Percentiles rank a stretch among this genome's conserved stretches.
phyloP scores from a whole-genome alignment of 768 basidiomycete species.

The Mycena olivaceomarginata region DNA sequence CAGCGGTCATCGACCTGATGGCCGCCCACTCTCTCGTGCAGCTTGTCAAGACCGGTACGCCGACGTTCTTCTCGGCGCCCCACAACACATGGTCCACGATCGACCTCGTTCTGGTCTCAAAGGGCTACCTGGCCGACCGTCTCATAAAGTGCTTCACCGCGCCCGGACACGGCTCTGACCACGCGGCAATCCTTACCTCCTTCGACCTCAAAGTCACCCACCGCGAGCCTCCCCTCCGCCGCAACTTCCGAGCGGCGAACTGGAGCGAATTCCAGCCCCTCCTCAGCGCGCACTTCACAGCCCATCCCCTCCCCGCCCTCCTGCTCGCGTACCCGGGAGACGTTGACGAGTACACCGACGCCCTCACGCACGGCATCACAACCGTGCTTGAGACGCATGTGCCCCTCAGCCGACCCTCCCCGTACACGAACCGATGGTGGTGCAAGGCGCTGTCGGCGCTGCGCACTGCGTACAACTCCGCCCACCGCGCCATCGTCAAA shows the following conservation, averaged over 20 bases:
- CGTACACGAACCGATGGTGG: neutral
- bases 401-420: too few species aligned
- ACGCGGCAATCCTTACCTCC: neutral
- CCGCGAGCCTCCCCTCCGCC: neutral
- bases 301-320: neutral
- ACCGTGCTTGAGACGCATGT: neutral
- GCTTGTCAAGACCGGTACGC: neutral
- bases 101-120: neutral
- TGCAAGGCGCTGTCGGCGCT: too few species aligned
- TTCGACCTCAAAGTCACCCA: neutral
- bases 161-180: conserved; percentile 14
- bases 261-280: neutral
- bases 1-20: neutral
- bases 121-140: neutral
- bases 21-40: neutral
- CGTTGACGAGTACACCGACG: neutral
- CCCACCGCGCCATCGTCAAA: too few species aligned
- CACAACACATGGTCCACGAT: too few species aligned
- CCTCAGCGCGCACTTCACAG: neutral
- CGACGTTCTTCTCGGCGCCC: neutral
- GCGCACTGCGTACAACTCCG: too few species aligned
- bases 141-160: neutral
- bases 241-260: neutral
- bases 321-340: neutral
- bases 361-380: neutral